Percentiles rank a stretch among this genome's conserved stretches.
Evolutionary conservation across 2,329 filamentous ascomycete species (phyloP).

Genomic region (Tolypocladium pustulatum): DNA sequence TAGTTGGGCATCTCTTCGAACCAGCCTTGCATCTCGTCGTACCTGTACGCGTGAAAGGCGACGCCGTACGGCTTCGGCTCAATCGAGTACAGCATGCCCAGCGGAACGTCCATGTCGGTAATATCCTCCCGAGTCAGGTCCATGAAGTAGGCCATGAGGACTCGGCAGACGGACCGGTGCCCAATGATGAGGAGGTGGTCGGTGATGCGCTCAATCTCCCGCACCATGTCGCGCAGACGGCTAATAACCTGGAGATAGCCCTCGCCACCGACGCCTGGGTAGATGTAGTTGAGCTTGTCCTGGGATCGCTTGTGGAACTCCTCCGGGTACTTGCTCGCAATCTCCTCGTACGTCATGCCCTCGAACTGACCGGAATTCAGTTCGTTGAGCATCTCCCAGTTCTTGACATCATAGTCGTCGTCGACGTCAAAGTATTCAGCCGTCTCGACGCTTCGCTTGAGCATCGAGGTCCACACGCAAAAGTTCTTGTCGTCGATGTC

Average conservation of each 20-base stretch:
- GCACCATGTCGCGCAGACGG: slow-evolving; percentile 86
- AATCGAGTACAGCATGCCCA: slow-evolving; percentile 89
- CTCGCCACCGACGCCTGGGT: slow-evolving; percentile 90
- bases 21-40: slow-evolving; percentile 66
- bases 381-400: slow-evolving; percentile 97
- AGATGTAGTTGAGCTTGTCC: slow-evolving; percentile 93
- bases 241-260: slow-evolving; percentile 97
- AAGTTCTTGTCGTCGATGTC: slow-evolving; percentile 76
- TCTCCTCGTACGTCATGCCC: slow-evolving; percentile 88
- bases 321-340: slow-evolving; percentile 64
- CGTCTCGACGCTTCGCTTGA: slow-evolving; percentile 79
- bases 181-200: slow-evolving; percentile 90
- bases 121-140: slow-evolving; percentile 85
- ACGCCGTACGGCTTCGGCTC: slow-evolving; percentile 97
- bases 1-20: slow-evolving; percentile 85
- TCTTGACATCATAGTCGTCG: slow-evolving; percentile 92
- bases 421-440: slow-evolving; percentile 82
- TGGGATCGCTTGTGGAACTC: slow-evolving; percentile 71
- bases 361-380: slow-evolving; percentile 89
- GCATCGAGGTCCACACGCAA: slow-evolving; percentile 97
- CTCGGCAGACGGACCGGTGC: slow-evolving; percentile 83
- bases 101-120: slow-evolving; percentile 83
- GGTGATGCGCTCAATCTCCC: slow-evolving; percentile 93
- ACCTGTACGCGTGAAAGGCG: slow-evolving; percentile 91
- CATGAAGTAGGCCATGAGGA: slow-evolving; percentile 94